Evolutionary conservation across 2,329 filamentous ascomycete genomes (phyloP).

Genomic region (Hymenoscyphus salicellus): DNA sequence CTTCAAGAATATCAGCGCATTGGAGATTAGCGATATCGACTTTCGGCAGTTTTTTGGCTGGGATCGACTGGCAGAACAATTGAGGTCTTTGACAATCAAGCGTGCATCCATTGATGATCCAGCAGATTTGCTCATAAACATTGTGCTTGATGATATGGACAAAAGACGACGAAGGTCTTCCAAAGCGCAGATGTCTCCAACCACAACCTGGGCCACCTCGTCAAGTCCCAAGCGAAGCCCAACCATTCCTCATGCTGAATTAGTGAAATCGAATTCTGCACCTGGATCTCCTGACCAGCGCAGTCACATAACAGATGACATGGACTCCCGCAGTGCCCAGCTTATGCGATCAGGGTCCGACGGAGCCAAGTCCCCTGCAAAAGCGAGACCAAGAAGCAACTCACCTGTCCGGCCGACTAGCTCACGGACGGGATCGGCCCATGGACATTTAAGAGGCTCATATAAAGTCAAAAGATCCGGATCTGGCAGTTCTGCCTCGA

Average conservation of each 20-base stretch:
- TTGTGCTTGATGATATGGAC: conserved; percentile 95
- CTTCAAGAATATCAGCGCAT: conserved; percentile 92
- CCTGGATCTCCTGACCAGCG: conserved; percentile 43
- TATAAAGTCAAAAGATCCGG: conserved; percentile 81
- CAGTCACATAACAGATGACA: conserved; percentile 35
- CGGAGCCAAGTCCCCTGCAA: conserved; percentile 31
- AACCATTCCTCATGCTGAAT: conserved; percentile 60
- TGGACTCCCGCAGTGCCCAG: conserved; percentile 24
- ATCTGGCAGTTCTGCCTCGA: conserved; percentile 90
- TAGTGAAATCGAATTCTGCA: conserved; percentile 64
- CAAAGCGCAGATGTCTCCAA: conserved; percentile 78
- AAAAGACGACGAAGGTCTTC: conserved; percentile 83
- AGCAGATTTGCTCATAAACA: conserved; percentile 83
- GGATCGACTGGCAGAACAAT: conserved; percentile 88
- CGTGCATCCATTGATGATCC: conserved; percentile 86
- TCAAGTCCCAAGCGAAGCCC: conserved; percentile 61
- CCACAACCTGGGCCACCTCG: conserved; percentile 61
- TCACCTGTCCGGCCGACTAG: conserved; percentile 76
- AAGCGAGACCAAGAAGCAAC: conserved; percentile 64
- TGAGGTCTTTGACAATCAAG: conserved; percentile 85
- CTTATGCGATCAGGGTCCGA: conserved; percentile 34
- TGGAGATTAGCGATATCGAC: conserved; percentile 94
- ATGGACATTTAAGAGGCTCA: conserved; percentile 60
- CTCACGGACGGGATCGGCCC: conserved; percentile 60
- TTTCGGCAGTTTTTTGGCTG: conserved; percentile 97